Percentiles rank a stretch among this genome's conserved stretches.
Evolutionary conservation across 73 alveolate species (phyloP).

Genomic region (Symbiodinium pilosum): DNA sequence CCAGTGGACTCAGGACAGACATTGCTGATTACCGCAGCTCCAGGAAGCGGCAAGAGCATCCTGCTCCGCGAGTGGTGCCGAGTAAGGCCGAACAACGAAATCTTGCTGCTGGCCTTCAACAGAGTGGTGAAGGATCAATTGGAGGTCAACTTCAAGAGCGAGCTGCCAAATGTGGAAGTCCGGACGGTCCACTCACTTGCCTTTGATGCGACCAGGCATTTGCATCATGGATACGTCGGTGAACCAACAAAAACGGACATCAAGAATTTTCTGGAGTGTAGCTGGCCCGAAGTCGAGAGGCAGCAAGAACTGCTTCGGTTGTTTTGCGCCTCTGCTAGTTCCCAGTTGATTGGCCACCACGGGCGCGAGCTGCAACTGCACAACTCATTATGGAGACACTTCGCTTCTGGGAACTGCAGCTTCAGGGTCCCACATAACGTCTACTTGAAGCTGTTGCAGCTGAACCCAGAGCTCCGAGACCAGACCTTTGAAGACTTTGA

Average conservation of each 20-base stretch:
- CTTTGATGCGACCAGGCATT: not conserved
- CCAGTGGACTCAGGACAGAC: constrained; percentile 12
- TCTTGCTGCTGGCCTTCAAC: constrained; percentile 49
- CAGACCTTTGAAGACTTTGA: not conserved
- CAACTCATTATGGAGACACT: not conserved
- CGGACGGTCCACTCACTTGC: constrained; percentile 28
- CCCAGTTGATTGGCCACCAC: not conserved
- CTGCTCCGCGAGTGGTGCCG: constrained; percentile 67
- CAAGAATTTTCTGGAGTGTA: not conserved
- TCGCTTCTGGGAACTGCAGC: not conserved
- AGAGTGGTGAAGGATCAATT: not conserved
- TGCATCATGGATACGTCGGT: constrained; percentile 4
- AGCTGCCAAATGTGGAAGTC: constrained; percentile 25
- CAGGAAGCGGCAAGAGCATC: constrained; percentile 71
- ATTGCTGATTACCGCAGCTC: constrained; percentile 21
- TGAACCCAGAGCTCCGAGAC: not conserved
- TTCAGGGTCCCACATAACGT: constrained; percentile 26
- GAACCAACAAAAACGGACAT: not conserved
- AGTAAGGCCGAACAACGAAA: constrained; percentile 42
- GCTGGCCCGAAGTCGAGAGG: not conserved
- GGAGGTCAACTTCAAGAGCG: not conserved
- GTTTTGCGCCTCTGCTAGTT: not conserved
- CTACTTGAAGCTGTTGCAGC: constrained; percentile 50
- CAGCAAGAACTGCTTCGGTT: not conserved
- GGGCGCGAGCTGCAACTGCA: not conserved